Evolutionary conservation across 2,329 filamentous ascomycete genomes (phyloP).

Genomic region (Neopestalotiopsis rosae): DNA sequence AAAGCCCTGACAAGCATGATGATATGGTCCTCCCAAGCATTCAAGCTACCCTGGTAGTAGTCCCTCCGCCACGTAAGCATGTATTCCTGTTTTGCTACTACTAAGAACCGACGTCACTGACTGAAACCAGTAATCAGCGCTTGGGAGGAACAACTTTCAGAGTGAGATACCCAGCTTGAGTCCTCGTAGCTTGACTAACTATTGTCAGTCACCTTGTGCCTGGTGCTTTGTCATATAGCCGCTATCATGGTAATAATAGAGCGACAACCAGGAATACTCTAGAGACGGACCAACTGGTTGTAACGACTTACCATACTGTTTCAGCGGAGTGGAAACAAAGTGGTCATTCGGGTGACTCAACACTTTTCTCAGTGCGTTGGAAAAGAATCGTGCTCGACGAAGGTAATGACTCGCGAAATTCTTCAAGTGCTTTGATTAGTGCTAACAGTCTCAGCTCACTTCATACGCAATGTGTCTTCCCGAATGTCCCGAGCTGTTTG

Average conservation of each 20-base stretch:
- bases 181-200: background rate
- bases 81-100: background rate
- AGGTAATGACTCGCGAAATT: background rate
- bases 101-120: background rate
- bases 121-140: background rate
- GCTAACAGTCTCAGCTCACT: background rate
- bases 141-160: slow-evolving; percentile 7
- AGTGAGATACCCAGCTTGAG: background rate
- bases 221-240: background rate
- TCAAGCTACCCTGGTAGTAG: background rate
- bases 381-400: background rate
- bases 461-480: background rate
- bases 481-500: background rate
- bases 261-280: background rate
- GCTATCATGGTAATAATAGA: background rate
- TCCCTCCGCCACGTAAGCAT: background rate
- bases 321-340: background rate
- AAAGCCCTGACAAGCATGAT: background rate
- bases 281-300: background rate
- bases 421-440: background rate
- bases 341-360: background rate
- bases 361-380: background rate
- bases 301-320: background rate
- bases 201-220: background rate
- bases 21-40: background rate